A percentile compares a stretch with the other conserved stretches of the same genome.
Evolutionary conservation across 495 filamentous ascomycete genomes (phyloP).

Genomic region (Lineolata rhizophorae): DNA sequence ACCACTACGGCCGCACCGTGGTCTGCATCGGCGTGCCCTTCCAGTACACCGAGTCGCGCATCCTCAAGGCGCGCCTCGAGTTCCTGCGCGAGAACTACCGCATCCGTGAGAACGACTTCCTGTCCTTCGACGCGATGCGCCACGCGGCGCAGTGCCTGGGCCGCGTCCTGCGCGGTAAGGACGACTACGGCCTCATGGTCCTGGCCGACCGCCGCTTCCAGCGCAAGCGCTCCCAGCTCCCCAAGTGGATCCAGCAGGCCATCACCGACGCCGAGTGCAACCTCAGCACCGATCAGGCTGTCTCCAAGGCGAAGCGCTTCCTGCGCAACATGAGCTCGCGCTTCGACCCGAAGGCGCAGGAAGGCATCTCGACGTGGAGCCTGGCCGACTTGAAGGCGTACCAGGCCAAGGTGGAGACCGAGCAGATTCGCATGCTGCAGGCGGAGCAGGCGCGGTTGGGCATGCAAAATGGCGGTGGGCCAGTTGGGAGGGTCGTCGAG

Average conservation of each 20-base stretch:
- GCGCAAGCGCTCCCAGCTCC: slow-evolving; percentile 73
- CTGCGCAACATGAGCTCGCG: slow-evolving; percentile 77
- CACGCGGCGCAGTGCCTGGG: slow-evolving; percentile 95
- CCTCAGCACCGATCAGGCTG: slow-evolving; percentile 86
- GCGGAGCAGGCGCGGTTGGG: slow-evolving; percentile 5
- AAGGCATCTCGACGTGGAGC: slow-evolving; percentile 84
- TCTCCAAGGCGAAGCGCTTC: slow-evolving; percentile 74
- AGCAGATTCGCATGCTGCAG: slow-evolving; percentile 25
- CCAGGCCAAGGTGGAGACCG: slow-evolving; percentile 53
- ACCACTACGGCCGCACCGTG: slow-evolving; percentile 94
- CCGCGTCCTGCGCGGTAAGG: slow-evolving; percentile 86
- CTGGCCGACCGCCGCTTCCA: slow-evolving; percentile 80
- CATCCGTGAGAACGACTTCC: slow-evolving; percentile 91
- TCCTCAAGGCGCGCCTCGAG: slow-evolving; percentile 86
- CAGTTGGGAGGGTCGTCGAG: too few relatives aligned
- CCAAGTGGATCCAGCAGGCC: slow-evolving; percentile 91
- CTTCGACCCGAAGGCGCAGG: slow-evolving; percentile 60
- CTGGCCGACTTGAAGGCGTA: slow-evolving; percentile 52
- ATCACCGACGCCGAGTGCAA: slow-evolving; percentile 66
- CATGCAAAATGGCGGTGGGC: too few relatives aligned
- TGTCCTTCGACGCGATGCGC: slow-evolving; percentile 97
- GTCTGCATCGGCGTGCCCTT: slow-evolving; percentile 94
- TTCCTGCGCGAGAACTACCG: slow-evolving; percentile 93
- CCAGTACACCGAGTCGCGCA: slow-evolving; percentile 96
- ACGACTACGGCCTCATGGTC: slow-evolving; percentile 98